Percentiles rank a stretch among this genome's conserved stretches.
Conservation (phyloP, 2,329 filamentous ascomycete species). For the Lachnellula subtilissima region DNA sequence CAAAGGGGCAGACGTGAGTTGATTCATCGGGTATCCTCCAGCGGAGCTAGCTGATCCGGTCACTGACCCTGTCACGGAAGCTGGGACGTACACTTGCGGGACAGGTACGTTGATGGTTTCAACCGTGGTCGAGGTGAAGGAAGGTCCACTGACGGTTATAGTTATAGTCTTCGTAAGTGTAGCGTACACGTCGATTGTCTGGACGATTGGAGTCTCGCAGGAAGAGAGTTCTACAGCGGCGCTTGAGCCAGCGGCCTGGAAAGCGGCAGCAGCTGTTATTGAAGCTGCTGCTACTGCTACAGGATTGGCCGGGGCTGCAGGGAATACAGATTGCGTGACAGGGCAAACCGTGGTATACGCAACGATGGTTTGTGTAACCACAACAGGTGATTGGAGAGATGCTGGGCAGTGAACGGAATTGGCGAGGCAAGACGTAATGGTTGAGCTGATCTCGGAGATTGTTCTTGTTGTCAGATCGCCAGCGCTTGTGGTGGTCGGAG, state of each 20-base stretch:
- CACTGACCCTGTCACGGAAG: too few relatives aligned
- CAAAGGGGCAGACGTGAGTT: too few relatives aligned
- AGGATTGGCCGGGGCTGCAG: not conserved
- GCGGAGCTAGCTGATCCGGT: too few relatives aligned
- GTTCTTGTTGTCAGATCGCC: constrained; percentile 4
- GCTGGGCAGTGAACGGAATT: not conserved
- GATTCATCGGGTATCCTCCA: too few relatives aligned
- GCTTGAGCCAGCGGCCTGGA: not conserved
- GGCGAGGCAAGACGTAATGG: constrained; percentile 4
- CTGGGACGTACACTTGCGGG: too few relatives aligned
- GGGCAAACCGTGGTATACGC: constrained; percentile 15
- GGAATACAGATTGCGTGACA: not conserved
- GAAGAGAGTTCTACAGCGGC: not conserved
- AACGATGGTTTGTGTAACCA: constrained; percentile 2
- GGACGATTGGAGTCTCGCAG: constrained; percentile 2
- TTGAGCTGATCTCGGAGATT: not conserved
- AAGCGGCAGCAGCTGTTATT: not conserved
- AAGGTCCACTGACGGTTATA: too few relatives aligned
- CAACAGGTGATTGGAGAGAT: not conserved
- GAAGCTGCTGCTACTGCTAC: not conserved
- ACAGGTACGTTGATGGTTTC: too few relatives aligned
- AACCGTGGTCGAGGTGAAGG: too few relatives aligned
- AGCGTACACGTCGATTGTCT: not conserved
- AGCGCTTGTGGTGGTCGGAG: too few relatives aligned
- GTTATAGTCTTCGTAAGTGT: not conserved